Conservation (phyloP, 2,329 filamentous ascomycete genomes). For the Delphinella strobiligena region DNA sequence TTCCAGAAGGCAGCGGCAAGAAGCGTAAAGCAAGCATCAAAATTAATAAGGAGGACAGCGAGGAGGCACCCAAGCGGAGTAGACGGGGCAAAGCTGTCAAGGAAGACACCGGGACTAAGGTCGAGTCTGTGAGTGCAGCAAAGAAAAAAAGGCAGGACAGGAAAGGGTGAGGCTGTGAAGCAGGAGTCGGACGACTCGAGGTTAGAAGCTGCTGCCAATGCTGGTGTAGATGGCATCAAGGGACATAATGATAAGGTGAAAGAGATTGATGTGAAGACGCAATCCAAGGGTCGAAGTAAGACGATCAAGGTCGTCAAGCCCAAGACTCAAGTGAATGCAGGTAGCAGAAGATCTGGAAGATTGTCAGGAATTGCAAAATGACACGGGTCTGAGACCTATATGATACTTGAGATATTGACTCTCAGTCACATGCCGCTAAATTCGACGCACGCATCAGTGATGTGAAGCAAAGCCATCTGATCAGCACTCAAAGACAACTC, state of each 20-base stretch:
- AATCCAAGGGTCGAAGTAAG: conserved; percentile 3
- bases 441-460: too few relatives aligned
- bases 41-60: conserved; percentile 1
- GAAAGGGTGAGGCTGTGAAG: neutral
- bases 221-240: neutral
- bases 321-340: neutral
- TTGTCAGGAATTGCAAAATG: neutral
- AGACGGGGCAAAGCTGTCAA: too few relatives aligned
- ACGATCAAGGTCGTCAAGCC: conserved; percentile 33
- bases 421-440: too few relatives aligned
- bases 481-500: too few relatives aligned
- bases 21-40: neutral
- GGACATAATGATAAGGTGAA: conserved; percentile 1
- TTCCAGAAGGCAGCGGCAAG: too few relatives aligned
- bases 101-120: too few relatives aligned
- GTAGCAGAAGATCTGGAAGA: neutral
- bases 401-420: too few relatives aligned
- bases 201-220: neutral
- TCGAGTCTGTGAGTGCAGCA: neutral
- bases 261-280: neutral
- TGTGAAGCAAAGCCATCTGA: too few relatives aligned
- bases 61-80: too few relatives aligned
- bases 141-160: neutral
- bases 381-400: too few relatives aligned
- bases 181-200: neutral